Percentiles rank a stretch among this genome's conserved stretches.
Evolutionary conservation across 208 protist genomes (phyloP).

Genomic region (Angomonas desouzai): DNA sequence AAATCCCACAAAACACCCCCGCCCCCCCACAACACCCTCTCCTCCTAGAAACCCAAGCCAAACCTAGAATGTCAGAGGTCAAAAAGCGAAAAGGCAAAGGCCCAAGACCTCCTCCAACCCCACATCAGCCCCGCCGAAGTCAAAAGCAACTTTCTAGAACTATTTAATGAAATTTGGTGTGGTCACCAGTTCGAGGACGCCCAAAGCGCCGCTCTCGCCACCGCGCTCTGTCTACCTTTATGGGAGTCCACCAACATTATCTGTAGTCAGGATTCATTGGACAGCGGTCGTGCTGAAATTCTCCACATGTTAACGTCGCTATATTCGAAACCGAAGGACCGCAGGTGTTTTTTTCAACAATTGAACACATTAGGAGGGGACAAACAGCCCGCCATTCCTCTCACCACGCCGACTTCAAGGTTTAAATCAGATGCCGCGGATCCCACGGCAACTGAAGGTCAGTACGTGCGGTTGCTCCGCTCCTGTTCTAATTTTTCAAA

Average conservation of each 20-base stretch:
- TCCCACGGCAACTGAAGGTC: background rate
- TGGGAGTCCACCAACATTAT: slow-evolving; percentile 77
- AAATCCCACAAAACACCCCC: background rate
- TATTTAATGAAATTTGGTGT: background rate
- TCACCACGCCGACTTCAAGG: background rate
- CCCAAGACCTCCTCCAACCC: background rate
- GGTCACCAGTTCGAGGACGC: slow-evolving; percentile 5
- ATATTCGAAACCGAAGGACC: slow-evolving; percentile 77
- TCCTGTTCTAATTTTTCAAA: background rate
- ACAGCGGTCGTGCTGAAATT: slow-evolving; percentile 5
- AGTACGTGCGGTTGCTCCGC: background rate
- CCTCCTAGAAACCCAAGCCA: background rate
- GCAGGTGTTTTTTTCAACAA: slow-evolving; percentile 64
- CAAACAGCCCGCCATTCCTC: background rate
- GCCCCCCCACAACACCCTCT: background rate
- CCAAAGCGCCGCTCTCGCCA: slow-evolving; percentile 59
- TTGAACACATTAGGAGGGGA: background rate
- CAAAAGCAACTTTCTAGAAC: background rate
- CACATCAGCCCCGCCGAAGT: background rate
- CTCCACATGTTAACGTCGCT: slow-evolving; percentile 26
- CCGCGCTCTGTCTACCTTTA: slow-evolving; percentile 70
- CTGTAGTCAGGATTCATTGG: slow-evolving; percentile 24
- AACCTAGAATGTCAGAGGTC: background rate
- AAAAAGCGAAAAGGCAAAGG: background rate
- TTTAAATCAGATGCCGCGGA: background rate